Conservation (phyloP, 164 flowering plant genomes). For the Stephania yunnanensis region DNA sequence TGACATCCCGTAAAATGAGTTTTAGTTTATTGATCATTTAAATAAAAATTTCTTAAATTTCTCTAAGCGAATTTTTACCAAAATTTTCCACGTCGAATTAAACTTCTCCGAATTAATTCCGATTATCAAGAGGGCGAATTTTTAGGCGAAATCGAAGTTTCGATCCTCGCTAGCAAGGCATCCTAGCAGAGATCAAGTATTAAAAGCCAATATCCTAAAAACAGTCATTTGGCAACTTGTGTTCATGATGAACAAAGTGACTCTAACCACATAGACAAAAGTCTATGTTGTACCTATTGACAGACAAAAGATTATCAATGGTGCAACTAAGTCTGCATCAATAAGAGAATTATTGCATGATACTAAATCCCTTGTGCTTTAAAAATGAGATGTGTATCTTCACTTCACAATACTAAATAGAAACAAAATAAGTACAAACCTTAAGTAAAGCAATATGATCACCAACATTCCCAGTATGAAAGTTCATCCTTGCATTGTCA, state of each 20-base stretch:
- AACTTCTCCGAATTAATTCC: too few relatives aligned
- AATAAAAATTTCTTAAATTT: too few relatives aligned
- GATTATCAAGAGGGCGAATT: too few relatives aligned
- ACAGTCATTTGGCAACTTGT: background rate
- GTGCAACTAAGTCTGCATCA: background rate
- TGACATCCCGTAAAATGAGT: too few relatives aligned
- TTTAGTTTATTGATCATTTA: too few relatives aligned
- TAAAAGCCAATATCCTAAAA: background rate
- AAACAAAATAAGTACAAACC: constrained; percentile 31
- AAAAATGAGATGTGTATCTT: background rate
- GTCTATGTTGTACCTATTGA: background rate
- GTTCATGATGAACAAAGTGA: background rate
- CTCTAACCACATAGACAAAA: background rate
- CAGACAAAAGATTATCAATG: background rate
- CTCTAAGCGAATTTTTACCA: too few relatives aligned
- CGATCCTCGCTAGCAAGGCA: background rate
- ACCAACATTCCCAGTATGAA: constrained; percentile 93
- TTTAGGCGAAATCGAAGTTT: too few relatives aligned
- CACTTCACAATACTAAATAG: background rate
- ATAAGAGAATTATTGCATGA: background rate
- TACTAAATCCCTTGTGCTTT: background rate
- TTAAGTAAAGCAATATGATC: constrained; percentile 93
- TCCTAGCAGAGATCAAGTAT: background rate
- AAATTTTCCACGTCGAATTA: too few relatives aligned
- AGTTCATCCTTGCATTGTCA: constrained; percentile 92